These are phyloP conservation scores for Gossypium rotundifolium DNA, from an alignment of 345 rosid genomes.

Conservation along the genomic window DNA sequence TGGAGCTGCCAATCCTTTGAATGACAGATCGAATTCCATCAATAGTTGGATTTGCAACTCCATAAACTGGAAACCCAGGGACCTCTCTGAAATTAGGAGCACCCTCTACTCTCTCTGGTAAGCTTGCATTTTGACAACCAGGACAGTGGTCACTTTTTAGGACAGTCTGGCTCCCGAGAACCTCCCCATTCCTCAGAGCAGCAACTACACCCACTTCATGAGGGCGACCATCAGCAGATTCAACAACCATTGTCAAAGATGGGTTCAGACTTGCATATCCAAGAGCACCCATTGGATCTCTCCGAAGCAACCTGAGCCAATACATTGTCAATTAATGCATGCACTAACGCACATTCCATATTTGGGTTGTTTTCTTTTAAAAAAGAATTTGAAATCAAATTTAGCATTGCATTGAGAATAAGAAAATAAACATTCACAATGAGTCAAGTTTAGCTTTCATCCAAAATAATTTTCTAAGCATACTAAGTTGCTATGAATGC, in stretches of 20 bases:
- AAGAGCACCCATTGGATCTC: slow-evolving; percentile 99
- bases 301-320: slow-evolving; percentile 70
- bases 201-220: slow-evolving; percentile 85
- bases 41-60: slow-evolving; percentile 95
- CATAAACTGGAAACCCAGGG: slow-evolving; percentile 96
- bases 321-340: neutral
- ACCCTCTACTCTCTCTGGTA: slow-evolving; percentile 95
- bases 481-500: neutral
- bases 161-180: slow-evolving; percentile 95
- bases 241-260: slow-evolving; percentile 63
- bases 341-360: neutral
- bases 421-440: neutral
- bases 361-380: neutral
- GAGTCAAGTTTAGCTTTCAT: neutral
- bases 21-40: slow-evolving; percentile 88
- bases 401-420: neutral
- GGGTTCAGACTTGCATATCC: slow-evolving; percentile 69
- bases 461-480: neutral
- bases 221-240: slow-evolving; percentile 83
- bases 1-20: slow-evolving; percentile 72
- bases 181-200: slow-evolving; percentile 87
- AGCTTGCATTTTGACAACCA: slow-evolving; percentile 70
- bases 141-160: slow-evolving; percentile 98
- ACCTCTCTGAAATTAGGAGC: slow-evolving; percentile 98
- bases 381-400: neutral